Evolutionary conservation across 306 rosid genomes (phyloP).

Genomic region (Casuarina cunninghamiana): DNA sequence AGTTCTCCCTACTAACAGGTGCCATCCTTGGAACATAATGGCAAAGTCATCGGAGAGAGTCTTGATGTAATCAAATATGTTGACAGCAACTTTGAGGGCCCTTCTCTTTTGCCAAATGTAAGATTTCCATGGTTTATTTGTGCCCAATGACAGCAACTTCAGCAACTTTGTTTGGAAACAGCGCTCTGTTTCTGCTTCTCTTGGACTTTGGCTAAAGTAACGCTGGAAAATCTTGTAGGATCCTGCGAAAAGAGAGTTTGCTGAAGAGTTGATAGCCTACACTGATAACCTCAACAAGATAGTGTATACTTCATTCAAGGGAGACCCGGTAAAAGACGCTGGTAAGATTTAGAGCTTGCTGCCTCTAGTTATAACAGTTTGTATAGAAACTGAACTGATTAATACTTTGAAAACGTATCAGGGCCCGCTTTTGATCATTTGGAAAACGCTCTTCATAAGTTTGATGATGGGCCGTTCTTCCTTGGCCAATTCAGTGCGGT

Average conservation of each 20-base stretch:
- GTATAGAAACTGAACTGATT: not conserved
- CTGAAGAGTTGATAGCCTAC: conserved; percentile 53
- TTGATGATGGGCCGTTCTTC: conserved; percentile 73
- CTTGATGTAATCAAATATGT: conserved; percentile 81
- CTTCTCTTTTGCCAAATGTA: conserved; percentile 63
- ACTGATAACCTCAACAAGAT: conserved; percentile 39
- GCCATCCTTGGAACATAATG: conserved; percentile 88
- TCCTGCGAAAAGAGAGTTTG: conserved; percentile 47
- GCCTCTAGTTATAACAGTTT: conserved; percentile 2
- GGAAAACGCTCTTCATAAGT: conserved; percentile 73
- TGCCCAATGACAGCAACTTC: not conserved
- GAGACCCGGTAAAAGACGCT: conserved; percentile 36
- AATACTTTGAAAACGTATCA: conserved; percentile 23
- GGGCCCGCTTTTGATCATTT: conserved; percentile 67
- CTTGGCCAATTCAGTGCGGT: conserved; percentile 76
- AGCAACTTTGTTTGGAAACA: not conserved
- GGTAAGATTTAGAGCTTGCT: conserved; percentile 39
- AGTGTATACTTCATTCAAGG: conserved; percentile 36
- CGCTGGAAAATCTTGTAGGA: conserved; percentile 39
- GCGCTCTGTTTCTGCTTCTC: not conserved
- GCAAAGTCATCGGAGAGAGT: conserved; percentile 79
- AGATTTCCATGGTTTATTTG: conserved; percentile 12
- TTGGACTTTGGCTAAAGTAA: not conserved
- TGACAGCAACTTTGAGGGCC: conserved; percentile 56
- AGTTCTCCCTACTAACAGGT: conserved; percentile 42